phyloP scores from a whole-genome alignment of 192 early-diverging fungal genomes.

The Podila minutissima region DNA sequence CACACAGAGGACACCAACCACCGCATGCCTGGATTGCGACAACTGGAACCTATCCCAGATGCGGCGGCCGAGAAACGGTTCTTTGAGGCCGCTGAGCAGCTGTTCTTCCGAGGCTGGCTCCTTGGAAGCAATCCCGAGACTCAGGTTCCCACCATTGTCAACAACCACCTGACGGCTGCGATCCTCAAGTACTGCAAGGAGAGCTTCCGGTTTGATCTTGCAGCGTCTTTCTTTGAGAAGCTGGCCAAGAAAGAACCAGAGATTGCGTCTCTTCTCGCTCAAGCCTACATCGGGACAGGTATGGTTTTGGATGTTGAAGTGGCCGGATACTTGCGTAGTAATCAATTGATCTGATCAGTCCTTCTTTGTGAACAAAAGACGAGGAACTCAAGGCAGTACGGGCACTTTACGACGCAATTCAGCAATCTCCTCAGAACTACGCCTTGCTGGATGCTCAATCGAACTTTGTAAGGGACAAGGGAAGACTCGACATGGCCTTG shows the following conservation, averaged over 20 bases:
- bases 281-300: slow-evolving; percentile 75
- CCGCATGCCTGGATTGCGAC: slow-evolving; percentile 87
- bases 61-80: slow-evolving; percentile 81
- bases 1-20: slow-evolving; percentile 90
- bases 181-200: slow-evolving; percentile 93
- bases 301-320: background rate
- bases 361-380: slow-evolving; percentile 58
- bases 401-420: slow-evolving; percentile 86
- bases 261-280: slow-evolving; percentile 87
- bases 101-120: slow-evolving; percentile 94
- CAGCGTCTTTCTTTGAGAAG: slow-evolving; percentile 80
- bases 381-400: slow-evolving; percentile 95
- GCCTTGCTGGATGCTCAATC: slow-evolving; percentile 88
- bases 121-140: slow-evolving; percentile 94
- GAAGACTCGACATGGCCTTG: slow-evolving; percentile 78
- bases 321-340: no score
- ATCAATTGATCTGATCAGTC: background rate
- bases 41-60: slow-evolving; percentile 88
- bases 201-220: slow-evolving; percentile 81
- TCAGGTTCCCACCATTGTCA: slow-evolving; percentile 89
- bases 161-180: slow-evolving; percentile 90
- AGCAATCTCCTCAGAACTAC: slow-evolving; percentile 81
- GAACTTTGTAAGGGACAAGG: slow-evolving; percentile 78
- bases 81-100: slow-evolving; percentile 80
- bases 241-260: slow-evolving; percentile 85